Conservation (phyloP, 129 eudicot genomes). For the Flaveria brownii region DNA sequence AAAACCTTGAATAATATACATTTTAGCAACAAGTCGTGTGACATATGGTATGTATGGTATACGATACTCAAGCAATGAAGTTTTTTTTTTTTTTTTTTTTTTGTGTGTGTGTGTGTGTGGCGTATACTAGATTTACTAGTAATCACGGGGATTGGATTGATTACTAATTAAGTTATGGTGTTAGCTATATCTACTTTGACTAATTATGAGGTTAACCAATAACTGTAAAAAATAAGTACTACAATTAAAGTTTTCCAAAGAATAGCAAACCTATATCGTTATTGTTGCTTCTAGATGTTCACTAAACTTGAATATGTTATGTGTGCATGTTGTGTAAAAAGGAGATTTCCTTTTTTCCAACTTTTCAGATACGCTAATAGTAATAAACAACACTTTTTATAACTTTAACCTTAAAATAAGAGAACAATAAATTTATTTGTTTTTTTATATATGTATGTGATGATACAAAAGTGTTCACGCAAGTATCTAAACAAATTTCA, state of each 20-base stretch:
- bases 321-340: background rate
- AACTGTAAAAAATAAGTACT: background rate
- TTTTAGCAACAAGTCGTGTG: background rate
- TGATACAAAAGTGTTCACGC: background rate
- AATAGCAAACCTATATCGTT: background rate
- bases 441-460: background rate
- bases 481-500: too few species aligned
- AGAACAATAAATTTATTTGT: background rate
- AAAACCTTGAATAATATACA: background rate
- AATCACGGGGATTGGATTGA: background rate
- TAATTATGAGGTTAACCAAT: slow-evolving; percentile 1
- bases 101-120: too few species aligned
- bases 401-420: background rate
- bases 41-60: background rate
- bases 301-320: slow-evolving; percentile 2
- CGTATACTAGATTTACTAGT: background rate
- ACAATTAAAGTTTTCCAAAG: background rate
- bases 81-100: too few species aligned
- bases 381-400: background rate
- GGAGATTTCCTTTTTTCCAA: background rate
- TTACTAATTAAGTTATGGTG: slow-evolving; percentile 8
- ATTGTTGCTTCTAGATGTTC: slow-evolving; percentile 5
- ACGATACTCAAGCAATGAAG: background rate
- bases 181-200: slow-evolving; percentile 13
- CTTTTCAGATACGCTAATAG: background rate